phyloP scores from a whole-genome alignment of 805 yeast genomes.

The Candida ortonii region DNA sequence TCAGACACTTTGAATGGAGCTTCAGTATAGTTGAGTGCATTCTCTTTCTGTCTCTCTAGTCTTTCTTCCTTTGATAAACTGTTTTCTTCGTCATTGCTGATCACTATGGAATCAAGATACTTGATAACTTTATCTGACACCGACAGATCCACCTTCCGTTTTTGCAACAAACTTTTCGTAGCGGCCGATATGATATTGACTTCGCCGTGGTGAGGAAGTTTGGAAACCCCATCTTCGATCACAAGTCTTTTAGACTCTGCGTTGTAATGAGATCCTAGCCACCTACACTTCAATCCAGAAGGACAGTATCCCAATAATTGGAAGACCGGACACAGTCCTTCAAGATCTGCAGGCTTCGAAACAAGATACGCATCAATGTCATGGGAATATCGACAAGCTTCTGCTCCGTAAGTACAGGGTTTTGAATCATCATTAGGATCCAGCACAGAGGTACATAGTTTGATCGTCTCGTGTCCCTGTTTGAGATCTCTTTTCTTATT shows the following conservation, averaged over 20 bases:
- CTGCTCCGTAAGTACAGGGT: slow-evolving; percentile 64
- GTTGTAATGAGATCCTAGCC: slow-evolving; percentile 71
- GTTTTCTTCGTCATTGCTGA: slow-evolving; percentile 35
- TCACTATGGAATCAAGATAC: slow-evolving; percentile 61
- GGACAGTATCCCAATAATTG: slow-evolving; percentile 86
- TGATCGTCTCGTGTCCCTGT: slow-evolving; percentile 61
- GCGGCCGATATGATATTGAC: slow-evolving; percentile 57
- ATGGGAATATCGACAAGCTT: slow-evolving; percentile 73
- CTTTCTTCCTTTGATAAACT: slow-evolving; percentile 34
- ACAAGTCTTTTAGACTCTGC: slow-evolving; percentile 43
- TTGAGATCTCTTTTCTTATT: slow-evolving; percentile 57
- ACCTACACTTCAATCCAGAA: slow-evolving; percentile 87
- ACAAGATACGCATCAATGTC: slow-evolving; percentile 62
- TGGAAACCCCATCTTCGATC: slow-evolving; percentile 39
- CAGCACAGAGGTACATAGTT: slow-evolving; percentile 61
- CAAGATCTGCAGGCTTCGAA: slow-evolving; percentile 67
- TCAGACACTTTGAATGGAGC: slow-evolving; percentile 76
- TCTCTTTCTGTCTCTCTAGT: slow-evolving; percentile 31
- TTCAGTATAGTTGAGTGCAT: slow-evolving; percentile 60
- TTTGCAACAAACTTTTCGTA: slow-evolving; percentile 48
- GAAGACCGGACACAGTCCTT: slow-evolving; percentile 82
- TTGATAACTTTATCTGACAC: slow-evolving; percentile 56
- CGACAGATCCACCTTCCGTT: slow-evolving; percentile 58
- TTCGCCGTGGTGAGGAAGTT: slow-evolving; percentile 42
- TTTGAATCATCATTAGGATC: slow-evolving; percentile 46